Evolutionary conservation across 345 rosid species (phyloP).

Genomic region (Geranium brycei): DNA sequence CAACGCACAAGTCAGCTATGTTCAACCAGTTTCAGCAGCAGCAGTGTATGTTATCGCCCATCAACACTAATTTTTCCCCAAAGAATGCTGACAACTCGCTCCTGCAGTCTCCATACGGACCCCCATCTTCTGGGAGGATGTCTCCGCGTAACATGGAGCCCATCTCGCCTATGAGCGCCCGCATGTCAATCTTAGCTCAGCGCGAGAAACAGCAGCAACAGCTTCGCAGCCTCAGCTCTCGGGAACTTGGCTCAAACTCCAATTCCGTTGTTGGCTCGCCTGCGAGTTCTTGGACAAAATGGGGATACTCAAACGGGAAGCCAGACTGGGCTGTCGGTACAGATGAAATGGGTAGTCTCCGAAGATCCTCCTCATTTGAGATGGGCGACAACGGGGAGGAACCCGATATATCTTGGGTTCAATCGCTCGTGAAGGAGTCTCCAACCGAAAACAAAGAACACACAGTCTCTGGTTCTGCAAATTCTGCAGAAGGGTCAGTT

Average conservation of each 20-base stretch:
- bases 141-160: slow-evolving; percentile 80
- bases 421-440: slow-evolving; percentile 48
- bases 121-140: slow-evolving; percentile 66
- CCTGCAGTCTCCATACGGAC: slow-evolving; percentile 35
- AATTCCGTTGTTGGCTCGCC: slow-evolving; percentile 47
- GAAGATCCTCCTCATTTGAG: slow-evolving; percentile 41
- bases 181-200: slow-evolving; percentile 59
- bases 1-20: slow-evolving; percentile 46
- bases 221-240: slow-evolving; percentile 53
- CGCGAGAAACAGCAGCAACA: slow-evolving; percentile 48
- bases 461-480: slow-evolving; percentile 21
- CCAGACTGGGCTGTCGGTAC: slow-evolving; percentile 58
- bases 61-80: slow-evolving; percentile 50
- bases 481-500: slow-evolving; percentile 25
- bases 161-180: slow-evolving; percentile 55
- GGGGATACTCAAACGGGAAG: slow-evolving; percentile 86
- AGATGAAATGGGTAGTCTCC: slow-evolving; percentile 35
- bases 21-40: slow-evolving; percentile 59
- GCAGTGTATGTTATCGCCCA: slow-evolving; percentile 64
- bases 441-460: slow-evolving; percentile 49
- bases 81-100: slow-evolving; percentile 48
- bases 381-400: slow-evolving; percentile 43
- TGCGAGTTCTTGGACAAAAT: slow-evolving; percentile 53
- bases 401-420: slow-evolving; percentile 90
- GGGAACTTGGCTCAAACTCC: slow-evolving; percentile 48